Conservation (phyloP, 345 rosid genomes). For the Microthlaspi erraticum region DNA sequence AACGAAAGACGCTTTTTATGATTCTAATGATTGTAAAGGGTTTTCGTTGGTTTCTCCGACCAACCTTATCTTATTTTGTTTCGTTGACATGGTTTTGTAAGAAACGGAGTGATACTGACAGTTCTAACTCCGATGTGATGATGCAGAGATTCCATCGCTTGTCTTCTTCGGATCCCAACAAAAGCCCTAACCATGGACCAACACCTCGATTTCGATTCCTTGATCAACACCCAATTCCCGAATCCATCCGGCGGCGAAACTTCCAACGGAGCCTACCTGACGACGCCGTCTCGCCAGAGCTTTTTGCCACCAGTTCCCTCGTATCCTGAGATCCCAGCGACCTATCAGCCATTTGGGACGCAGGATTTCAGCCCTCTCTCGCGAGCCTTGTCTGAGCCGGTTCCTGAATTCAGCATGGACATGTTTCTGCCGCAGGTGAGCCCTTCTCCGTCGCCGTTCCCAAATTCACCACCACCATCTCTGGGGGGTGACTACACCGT, state of each 20-base stretch:
- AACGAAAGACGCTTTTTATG: too few relatives aligned
- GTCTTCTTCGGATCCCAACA: conserved; percentile 43
- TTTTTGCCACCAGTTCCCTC: conserved; percentile 71
- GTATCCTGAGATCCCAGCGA: conserved; percentile 58
- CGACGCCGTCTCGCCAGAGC: conserved; percentile 75
- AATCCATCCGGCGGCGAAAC: conserved; percentile 46
- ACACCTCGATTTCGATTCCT: conserved; percentile 56
- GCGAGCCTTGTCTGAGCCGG: conserved; percentile 63
- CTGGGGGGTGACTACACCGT: conserved; percentile 1
- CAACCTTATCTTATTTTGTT: too few relatives aligned
- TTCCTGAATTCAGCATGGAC: conserved; percentile 52
- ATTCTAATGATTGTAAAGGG: too few relatives aligned
- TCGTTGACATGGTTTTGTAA: too few relatives aligned
- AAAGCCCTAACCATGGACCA: conserved; percentile 34
- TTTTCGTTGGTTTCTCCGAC: too few relatives aligned
- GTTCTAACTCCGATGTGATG: conserved; percentile 50
- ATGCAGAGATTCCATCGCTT: conserved; percentile 61
- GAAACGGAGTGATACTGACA: too few relatives aligned
- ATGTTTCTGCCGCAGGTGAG: conserved; percentile 53
- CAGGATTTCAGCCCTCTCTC: conserved; percentile 58
- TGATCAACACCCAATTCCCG: conserved; percentile 44
- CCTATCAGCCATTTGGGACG: conserved; percentile 53
- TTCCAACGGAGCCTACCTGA: conserved; percentile 54
- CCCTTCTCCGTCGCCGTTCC: conserved; percentile 56
- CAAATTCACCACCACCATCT: conserved; percentile 50